These are phyloP conservation scores for Yamadazyma nakazawae DNA, from an alignment of 805 yeast genomes.

Conservation along the genomic window DNA sequence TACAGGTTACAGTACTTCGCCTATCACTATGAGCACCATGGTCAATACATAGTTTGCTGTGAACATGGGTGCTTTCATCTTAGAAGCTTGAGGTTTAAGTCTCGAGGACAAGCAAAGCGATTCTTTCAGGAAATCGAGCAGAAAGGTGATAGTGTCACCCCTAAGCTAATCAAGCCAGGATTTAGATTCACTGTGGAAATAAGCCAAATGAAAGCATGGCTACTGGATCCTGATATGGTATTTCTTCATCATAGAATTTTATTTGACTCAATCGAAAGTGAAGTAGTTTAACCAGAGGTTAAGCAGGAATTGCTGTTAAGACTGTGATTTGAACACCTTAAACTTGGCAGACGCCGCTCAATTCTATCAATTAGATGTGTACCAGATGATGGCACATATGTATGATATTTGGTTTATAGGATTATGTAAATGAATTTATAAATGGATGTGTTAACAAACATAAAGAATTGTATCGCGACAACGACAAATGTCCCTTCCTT, in stretches of 20 bases:
- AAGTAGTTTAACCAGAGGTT: neutral
- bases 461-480: neutral
- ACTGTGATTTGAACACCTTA: neutral
- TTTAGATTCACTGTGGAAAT: neutral
- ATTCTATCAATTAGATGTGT: too few relatives aligned
- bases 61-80: slow-evolving; percentile 9
- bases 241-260: neutral
- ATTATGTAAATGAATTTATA: too few relatives aligned
- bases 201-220: slow-evolving; percentile 3
- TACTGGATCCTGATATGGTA: slow-evolving; percentile 1
- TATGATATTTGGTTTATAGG: too few relatives aligned
- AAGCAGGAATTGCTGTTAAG: neutral
- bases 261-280: neutral
- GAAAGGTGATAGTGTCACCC: neutral
- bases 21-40: slow-evolving; percentile 7
- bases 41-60: slow-evolving; percentile 5
- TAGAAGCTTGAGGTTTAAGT: slow-evolving; percentile 3
- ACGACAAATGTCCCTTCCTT: slow-evolving; percentile 24
- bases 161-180: slow-evolving; percentile 2
- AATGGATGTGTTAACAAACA: too few relatives aligned
- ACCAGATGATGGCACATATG: too few relatives aligned
- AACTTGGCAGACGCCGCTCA: too few relatives aligned
- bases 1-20: slow-evolving; percentile 5
- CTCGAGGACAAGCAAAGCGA: neutral
- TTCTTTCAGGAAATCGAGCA: neutral